Evolutionary conservation across 2,329 filamentous ascomycete genomes (phyloP), one percentile per base, ranked within the genome.

Genomic region (Botryotinia calthae): DNA sequence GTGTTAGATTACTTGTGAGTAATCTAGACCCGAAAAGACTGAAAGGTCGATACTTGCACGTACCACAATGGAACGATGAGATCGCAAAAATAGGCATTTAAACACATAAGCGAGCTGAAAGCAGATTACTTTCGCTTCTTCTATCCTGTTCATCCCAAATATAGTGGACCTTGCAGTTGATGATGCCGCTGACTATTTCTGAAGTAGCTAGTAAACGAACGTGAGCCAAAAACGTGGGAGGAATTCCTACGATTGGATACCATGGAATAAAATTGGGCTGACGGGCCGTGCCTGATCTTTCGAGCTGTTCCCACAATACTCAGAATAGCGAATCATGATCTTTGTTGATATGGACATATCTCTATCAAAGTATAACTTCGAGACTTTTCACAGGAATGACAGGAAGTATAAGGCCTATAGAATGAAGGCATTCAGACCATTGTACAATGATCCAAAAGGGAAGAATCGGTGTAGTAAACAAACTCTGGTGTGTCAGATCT

Each of bases 1-100:
- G 51, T 56, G 51, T 28, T 28, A 18, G 51, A 56, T 56, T 56
- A 56, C 51, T 62, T 62, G 59, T 62, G 59, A 40, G 37, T 12
- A 62, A 62, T 62, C 59, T 62, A 62, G 59, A 62, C n/a, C 34
- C 40, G 25, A 62, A 62, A 62, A 62, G 59, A 62, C 25, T n/a
- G 3, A 7, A 61, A 62, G 22, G 59, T 62, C 59, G 34, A 42
- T 62, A 40, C 34, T 37, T 42, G 59, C 59, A 62, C 59, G 34
- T 62, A 40, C 59, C 59, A 62, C 16, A 9, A 62, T 62, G 34
- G 59, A 37, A 42, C 34, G 59, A 40, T 42, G 37, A 56, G 51
- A 42, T 62, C 40, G 59, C 34, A 61, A 61, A 61, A 61, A 61
- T 40, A 61, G 58, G 25, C 7, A 62, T 40, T 14, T n/a, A 40